phyloP scores from a whole-genome alignment of 371 early-diverging fungal species.

The Circinella umbellata region DNA sequence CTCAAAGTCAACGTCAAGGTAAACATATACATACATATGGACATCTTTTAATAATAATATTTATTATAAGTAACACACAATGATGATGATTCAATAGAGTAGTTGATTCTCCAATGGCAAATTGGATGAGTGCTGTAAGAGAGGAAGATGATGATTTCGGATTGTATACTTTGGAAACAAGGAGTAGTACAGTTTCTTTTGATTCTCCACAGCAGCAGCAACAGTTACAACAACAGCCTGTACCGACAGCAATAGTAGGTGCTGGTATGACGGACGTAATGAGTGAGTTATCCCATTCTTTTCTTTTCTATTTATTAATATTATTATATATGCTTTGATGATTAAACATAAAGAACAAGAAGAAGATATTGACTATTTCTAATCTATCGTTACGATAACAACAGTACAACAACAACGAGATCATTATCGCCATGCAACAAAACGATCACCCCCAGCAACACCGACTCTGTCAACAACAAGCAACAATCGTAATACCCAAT shows the following conservation, averaged over 20 bases:
- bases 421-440: constrained; percentile 10
- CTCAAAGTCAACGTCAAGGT: background rate
- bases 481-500: background rate
- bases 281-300: background rate
- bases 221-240: background rate
- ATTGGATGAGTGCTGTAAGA: constrained; percentile 4
- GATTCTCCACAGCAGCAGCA: background rate
- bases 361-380: too few relatives aligned
- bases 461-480: constrained; percentile 1
- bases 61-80: too few relatives aligned
- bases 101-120: background rate
- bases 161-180: background rate
- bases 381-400: too few relatives aligned
- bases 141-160: constrained; percentile 6
- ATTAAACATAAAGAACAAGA: too few relatives aligned
- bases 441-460: constrained; percentile 13
- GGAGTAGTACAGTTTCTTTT: background rate
- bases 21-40: background rate
- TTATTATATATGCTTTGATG: too few relatives aligned
- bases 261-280: background rate
- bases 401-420: constrained; percentile 10
- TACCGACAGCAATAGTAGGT: background rate
- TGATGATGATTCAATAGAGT: background rate
- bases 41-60: too few relatives aligned
- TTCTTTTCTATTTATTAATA: background rate